A percentile compares a stretch with the other conserved stretches of the same genome.
Evolutionary conservation across 2,329 filamentous ascomycete genomes (phyloP).

Genomic region (Sphaerostilbella broomeana): DNA sequence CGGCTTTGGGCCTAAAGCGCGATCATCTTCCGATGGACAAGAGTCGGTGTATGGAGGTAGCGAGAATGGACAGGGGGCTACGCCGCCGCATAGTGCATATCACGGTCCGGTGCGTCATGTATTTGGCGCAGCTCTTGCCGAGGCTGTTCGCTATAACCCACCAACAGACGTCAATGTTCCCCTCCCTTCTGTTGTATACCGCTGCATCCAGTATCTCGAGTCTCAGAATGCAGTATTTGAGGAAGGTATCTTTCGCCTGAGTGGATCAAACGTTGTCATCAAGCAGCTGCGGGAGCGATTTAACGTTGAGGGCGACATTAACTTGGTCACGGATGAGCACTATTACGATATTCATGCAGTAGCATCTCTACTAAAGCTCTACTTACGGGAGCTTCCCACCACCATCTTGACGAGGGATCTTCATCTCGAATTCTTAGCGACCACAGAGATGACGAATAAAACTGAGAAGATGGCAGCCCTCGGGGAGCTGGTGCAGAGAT

Average conservation of each 20-base stretch:
- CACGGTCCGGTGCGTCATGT: conserved; percentile 58
- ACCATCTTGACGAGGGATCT: conserved; percentile 88
- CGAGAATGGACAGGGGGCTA: conserved; percentile 39
- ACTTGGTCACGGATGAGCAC: conserved; percentile 72
- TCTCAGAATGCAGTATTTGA: conserved; percentile 74
- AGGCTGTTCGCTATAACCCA: conserved; percentile 76
- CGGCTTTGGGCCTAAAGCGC: conserved; percentile 57
- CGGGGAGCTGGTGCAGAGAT: conserved; percentile 68
- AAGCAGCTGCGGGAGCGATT: conserved; percentile 87
- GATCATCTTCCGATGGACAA: conserved; percentile 52
- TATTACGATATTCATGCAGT: conserved; percentile 96
- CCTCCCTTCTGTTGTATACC: conserved; percentile 87
- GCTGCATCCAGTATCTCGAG: conserved; percentile 88
- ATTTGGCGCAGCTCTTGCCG: conserved; percentile 78
- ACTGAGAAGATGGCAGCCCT: conserved; percentile 71
- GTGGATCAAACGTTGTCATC: conserved; percentile 93
- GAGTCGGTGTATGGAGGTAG: conserved; percentile 49
- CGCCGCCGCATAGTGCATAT: conserved; percentile 35
- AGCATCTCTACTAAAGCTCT: conserved; percentile 87
- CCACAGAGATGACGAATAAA: conserved; percentile 70
- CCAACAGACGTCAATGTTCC: conserved; percentile 67
- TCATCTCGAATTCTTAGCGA: conserved; percentile 79
- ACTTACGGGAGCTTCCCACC: conserved; percentile 83
- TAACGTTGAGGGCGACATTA: conserved; percentile 86
- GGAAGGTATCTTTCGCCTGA: conserved; percentile 94